phyloP scores from a whole-genome alignment of 2,329 filamentous ascomycete genomes.

The Arthroderma sp. region DNA sequence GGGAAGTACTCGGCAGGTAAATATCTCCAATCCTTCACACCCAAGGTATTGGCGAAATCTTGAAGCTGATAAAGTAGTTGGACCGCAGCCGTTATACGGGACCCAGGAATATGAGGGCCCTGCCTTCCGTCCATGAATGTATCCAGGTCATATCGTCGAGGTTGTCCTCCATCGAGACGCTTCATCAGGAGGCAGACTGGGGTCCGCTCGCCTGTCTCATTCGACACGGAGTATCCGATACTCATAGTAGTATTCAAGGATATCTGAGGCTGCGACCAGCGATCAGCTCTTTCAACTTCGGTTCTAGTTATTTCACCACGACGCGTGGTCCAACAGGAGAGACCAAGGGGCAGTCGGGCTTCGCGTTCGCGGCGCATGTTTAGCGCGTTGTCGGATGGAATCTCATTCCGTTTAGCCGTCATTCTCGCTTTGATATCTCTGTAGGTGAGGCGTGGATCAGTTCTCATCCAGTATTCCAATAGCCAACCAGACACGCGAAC shows the following conservation, averaged over 20 bases:
- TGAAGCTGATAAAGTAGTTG: constrained; percentile 15
- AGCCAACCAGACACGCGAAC: constrained; percentile 20
- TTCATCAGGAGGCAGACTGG: constrained; percentile 15
- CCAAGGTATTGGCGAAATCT: constrained; percentile 9
- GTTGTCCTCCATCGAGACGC: constrained; percentile 7
- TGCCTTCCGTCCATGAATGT: constrained; percentile 15
- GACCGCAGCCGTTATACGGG: constrained; percentile 12
- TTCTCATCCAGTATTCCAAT: constrained; percentile 23
- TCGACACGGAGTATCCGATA: constrained; percentile 12
- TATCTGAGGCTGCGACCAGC: constrained; percentile 18
- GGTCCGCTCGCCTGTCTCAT: not conserved
- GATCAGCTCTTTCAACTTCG: constrained; percentile 22
- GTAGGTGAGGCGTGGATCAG: constrained; percentile 20
- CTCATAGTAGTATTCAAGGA: constrained; percentile 21
- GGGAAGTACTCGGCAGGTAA: constrained; percentile 16
- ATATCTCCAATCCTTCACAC: constrained; percentile 14
- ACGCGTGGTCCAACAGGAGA: constrained; percentile 21
- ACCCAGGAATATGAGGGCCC: constrained; percentile 11
- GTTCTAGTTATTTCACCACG: constrained; percentile 14
- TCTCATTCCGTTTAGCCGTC: constrained; percentile 12
- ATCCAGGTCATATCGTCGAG: constrained; percentile 14
- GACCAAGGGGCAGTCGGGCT: constrained; percentile 17
- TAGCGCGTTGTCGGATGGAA: constrained; percentile 19
- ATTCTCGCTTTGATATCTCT: constrained; percentile 23
- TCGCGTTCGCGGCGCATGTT: constrained; percentile 22